Evolutionary conservation across 768 basidiomycete genomes (phyloP), one percentile per base, ranked within the genome.

Genomic region (Royoungia palumana): DNA sequence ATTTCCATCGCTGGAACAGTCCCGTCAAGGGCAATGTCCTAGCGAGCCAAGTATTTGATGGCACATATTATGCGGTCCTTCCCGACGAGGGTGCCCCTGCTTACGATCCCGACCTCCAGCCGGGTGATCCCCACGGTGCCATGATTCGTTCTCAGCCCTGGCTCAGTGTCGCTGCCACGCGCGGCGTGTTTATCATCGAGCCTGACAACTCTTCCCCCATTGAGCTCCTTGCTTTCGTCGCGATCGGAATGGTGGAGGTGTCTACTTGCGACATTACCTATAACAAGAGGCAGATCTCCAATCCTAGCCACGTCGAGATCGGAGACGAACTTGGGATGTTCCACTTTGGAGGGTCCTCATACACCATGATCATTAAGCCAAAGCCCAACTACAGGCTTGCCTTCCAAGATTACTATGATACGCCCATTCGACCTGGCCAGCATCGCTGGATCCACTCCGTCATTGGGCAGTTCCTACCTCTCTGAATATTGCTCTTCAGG

Each of bases 1-100:
- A 72, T 21, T 84, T 81, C 58, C 82, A 84, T 54, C 77, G 81
- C 54, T 83, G 81, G 83, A 78, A 80, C 66, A 65, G 70, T 28
- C 83, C 83, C 35, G 73, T 83, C 13, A 66, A 68, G 19, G 76
- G 78, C 9, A 62, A 22, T 0, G 59, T 79, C 42, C 50, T 44
- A 19, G 64, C 76, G 60, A 60, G 57, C 10, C 67, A 69, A 13
- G 55, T 72, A 28, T 56, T 79, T 1, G 16, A 19, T 3, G 50
- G 56, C 12, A 48, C 48, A 1, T 56, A 50, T 40, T 56, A 45
- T 20, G 54, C 48, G 7, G 55, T 40, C 0, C 46, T 51, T n/a
- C 49, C 46, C 9, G 54, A 59, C n/a, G 44, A 44, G 0, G 54
- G 57, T 14, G 57, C 49, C 3, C 25, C 35, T 1, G 32, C 6